A percentile compares a stretch with the other conserved stretches of the same genome.
Conservation (phyloP, 106 monocot species). For the Agapanthus africanus region DNA sequence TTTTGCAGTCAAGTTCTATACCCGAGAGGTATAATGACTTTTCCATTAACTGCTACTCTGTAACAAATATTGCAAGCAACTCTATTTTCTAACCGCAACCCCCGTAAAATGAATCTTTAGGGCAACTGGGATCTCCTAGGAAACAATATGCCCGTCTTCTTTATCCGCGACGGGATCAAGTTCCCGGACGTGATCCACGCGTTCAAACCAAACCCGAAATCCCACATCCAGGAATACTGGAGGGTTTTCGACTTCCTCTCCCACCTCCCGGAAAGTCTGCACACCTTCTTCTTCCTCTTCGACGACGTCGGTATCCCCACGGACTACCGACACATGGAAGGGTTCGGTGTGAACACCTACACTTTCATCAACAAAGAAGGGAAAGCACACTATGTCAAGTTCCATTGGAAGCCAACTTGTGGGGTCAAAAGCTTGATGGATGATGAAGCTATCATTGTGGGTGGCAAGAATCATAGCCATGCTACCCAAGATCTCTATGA, state of each 20-base stretch:
- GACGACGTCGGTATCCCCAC: constrained; percentile 77
- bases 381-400: constrained; percentile 65
- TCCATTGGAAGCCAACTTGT: constrained; percentile 87
- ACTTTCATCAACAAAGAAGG: constrained; percentile 64
- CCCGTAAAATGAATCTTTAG: no score
- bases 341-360: constrained; percentile 87
- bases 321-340: constrained; percentile 88
- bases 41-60: no score
- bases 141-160: constrained; percentile 12
- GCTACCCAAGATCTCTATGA: constrained; percentile 88
- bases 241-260: constrained; percentile 76
- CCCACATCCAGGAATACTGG: constrained; percentile 70
- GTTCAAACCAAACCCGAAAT: constrained; percentile 11
- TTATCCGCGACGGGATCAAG: constrained; percentile 11
- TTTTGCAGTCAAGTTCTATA: constrained; percentile 79
- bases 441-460: constrained; percentile 51
- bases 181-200: constrained; percentile 15
- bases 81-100: no score
- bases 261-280: constrained; percentile 75
- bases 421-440: constrained; percentile 59
- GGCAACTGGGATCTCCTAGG: constrained; percentile 15
- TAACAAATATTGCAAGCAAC: no score
- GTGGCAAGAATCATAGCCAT: constrained; percentile 75
- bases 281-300: constrained; percentile 95
- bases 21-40: constrained; percentile 40